These are phyloP conservation scores for Exophiala sp. DNA, from an alignment of 2,329 filamentous ascomycete species.

Conservation along the genomic window DNA sequence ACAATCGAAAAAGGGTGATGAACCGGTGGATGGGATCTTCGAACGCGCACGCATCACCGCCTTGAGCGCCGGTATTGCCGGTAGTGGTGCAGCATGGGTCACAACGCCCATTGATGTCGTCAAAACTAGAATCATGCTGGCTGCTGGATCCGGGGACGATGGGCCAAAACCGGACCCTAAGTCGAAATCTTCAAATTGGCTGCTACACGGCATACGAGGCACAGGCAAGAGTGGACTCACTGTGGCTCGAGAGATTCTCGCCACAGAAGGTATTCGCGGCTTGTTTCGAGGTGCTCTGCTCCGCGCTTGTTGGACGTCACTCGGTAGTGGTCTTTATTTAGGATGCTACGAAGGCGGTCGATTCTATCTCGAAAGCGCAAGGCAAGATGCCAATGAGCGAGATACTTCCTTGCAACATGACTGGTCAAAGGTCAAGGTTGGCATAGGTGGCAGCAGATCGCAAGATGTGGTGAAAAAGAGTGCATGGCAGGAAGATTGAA, in stretches of 20 bases:
- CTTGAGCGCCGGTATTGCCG: slow-evolving; percentile 65
- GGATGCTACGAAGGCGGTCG: slow-evolving; percentile 79
- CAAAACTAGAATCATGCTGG: slow-evolving; percentile 84
- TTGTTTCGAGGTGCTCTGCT: slow-evolving; percentile 68
- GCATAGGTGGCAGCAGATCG: slow-evolving; percentile 28
- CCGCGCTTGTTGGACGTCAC: slow-evolving; percentile 70
- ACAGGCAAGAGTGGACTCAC: slow-evolving; percentile 46
- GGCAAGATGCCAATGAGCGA: slow-evolving; percentile 26
- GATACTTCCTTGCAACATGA: slow-evolving; percentile 26
- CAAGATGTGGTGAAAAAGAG: slow-evolving; percentile 29
- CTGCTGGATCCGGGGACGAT: slow-evolving; percentile 42
- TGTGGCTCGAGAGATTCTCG: slow-evolving; percentile 60
- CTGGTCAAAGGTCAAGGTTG: slow-evolving; percentile 27
- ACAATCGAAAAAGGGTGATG: slow-evolving; percentile 34
- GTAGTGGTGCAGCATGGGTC: slow-evolving; percentile 67
- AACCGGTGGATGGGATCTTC: slow-evolving; percentile 41
- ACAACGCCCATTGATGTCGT: slow-evolving; percentile 87
- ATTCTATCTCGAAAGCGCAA: slow-evolving; percentile 47
- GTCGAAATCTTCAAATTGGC: slow-evolving; percentile 16
- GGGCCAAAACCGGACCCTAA: slow-evolving; percentile 9
- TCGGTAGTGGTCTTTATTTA: slow-evolving; percentile 78
- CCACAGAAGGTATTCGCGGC: slow-evolving; percentile 62
- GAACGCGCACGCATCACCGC: slow-evolving; percentile 69
- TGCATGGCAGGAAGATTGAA: slow-evolving; percentile 29
- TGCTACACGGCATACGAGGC: slow-evolving; percentile 23